phyloP scores from a whole-genome alignment of 495 filamentous ascomycete genomes.

The Penicillium lagena region DNA sequence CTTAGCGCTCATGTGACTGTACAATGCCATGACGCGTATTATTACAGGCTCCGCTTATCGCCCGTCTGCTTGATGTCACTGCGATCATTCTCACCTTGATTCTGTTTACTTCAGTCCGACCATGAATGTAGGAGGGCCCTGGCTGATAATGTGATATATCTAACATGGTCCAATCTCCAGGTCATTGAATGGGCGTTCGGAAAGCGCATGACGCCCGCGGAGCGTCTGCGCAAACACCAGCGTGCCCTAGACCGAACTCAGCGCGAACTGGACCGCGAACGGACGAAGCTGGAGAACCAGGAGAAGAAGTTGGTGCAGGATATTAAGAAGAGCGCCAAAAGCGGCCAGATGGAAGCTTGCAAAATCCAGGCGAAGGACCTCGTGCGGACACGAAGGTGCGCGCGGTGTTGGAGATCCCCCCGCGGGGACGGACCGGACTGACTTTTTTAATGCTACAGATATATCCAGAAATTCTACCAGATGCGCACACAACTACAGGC shows the following conservation, averaged over 20 bases:
- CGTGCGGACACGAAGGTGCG: slow-evolving; percentile 79
- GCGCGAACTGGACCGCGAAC: slow-evolving; percentile 88
- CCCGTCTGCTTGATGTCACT: slow-evolving; percentile 23
- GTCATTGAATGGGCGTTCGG: slow-evolving; percentile 98
- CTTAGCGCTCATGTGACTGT: slow-evolving; percentile 23
- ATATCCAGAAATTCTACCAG: slow-evolving; percentile 95
- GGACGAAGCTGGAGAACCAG: slow-evolving; percentile 92
- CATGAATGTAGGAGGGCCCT: slow-evolving; percentile 53
- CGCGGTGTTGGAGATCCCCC: neutral
- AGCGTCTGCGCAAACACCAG: slow-evolving; percentile 95
- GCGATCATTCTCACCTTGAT: neutral
- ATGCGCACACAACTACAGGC: slow-evolving; percentile 97
- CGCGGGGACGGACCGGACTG: neutral
- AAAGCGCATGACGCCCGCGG: slow-evolving; percentile 94
- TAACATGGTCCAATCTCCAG: slow-evolving; percentile 33
- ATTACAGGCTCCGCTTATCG: neutral
- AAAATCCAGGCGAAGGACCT: slow-evolving; percentile 98
- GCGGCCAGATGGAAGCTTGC: slow-evolving; percentile 91
- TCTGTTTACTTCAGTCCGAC: slow-evolving; percentile 4
- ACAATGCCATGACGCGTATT: slow-evolving; percentile 1
- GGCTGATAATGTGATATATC: neutral
- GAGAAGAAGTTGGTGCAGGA: slow-evolving; percentile 94
- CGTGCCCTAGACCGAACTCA: slow-evolving; percentile 94
- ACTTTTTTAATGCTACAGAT: slow-evolving; percentile 41
- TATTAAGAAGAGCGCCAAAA: slow-evolving; percentile 97